Evolutionary conservation across 371 early-diverging fungal species (phyloP).

Genomic region (Gilbertella persicaria): DNA sequence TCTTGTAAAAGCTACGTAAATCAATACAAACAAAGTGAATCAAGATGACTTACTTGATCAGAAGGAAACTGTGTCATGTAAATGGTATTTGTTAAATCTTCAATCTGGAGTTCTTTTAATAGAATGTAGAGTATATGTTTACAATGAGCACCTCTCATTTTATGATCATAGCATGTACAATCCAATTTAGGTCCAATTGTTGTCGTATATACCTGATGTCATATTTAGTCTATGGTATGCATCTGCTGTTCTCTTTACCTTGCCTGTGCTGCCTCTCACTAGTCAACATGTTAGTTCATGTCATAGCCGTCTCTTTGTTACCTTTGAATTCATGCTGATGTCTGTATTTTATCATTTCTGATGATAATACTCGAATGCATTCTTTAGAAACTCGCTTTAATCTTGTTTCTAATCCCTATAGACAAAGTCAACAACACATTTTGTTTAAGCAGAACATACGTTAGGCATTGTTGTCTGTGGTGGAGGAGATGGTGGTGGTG

Average conservation of each 20-base stretch:
- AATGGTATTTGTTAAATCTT: not conserved
- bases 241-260: conserved; percentile 7
- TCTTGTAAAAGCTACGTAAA: conserved; percentile 2
- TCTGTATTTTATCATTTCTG: conserved; percentile 8
- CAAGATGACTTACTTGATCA: conserved; percentile 10
- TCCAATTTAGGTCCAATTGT: conserved; percentile 15
- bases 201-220: conserved; percentile 4
- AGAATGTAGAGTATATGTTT: conserved; percentile 23
- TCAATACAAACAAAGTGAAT: not conserved
- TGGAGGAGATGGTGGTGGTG: not conserved
- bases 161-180: conserved; percentile 19
- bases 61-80: conserved; percentile 12
- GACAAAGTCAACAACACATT: not conserved
- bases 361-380: conserved; percentile 5
- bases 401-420: conserved; percentile 1
- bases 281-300: not conserved
- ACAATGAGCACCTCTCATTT: conserved; percentile 11
- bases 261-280: conserved; percentile 25
- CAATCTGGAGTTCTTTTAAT: conserved; percentile 6
- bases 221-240: not conserved
- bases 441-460: no score
- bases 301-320: not conserved
- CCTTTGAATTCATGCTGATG: conserved; percentile 18
- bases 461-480: no score
- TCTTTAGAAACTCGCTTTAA: conserved; percentile 9